These are phyloP conservation scores for Gastrolobium bilobum DNA, from an alignment of 306 rosid genomes.

Conservation along the genomic window DNA sequence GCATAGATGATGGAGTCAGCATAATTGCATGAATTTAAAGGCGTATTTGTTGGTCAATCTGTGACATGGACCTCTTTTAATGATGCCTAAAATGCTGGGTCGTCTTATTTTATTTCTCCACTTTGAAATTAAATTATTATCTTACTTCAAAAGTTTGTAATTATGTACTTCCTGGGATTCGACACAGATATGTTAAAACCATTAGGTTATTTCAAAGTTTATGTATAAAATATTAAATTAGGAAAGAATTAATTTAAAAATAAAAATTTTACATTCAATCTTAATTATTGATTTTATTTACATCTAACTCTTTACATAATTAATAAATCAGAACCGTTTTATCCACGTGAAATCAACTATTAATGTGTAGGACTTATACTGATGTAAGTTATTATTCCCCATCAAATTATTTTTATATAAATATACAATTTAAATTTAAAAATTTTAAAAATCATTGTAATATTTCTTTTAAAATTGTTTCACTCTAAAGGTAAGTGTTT, in stretches of 20 bases:
- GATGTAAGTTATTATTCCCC: no score
- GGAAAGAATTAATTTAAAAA: no score
- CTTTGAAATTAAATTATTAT: not conserved
- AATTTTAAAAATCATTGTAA: not conserved
- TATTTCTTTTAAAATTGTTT: no score
- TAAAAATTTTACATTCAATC: no score
- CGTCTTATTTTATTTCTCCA: not conserved
- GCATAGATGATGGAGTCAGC: conserved; percentile 30
- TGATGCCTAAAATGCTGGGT: not conserved
- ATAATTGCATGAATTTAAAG: conserved; percentile 35
- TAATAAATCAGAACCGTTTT: no score
- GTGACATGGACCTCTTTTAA: conserved; percentile 15
- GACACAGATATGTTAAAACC: not conserved
- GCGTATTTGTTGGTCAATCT: conserved; percentile 17
- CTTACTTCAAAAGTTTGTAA: not conserved
- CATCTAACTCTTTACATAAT: no score
- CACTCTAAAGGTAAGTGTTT: no score
- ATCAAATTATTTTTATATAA: not conserved
- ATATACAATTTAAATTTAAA: not conserved
- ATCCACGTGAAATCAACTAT: no score
- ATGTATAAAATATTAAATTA: not conserved
- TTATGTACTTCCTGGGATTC: not conserved
- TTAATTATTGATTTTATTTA: no score
- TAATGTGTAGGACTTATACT: no score
- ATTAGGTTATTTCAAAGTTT: not conserved